Conservation (phyloP, 225 moss, liverwort and hornwort species). For the Ulota crispa region DNA sequence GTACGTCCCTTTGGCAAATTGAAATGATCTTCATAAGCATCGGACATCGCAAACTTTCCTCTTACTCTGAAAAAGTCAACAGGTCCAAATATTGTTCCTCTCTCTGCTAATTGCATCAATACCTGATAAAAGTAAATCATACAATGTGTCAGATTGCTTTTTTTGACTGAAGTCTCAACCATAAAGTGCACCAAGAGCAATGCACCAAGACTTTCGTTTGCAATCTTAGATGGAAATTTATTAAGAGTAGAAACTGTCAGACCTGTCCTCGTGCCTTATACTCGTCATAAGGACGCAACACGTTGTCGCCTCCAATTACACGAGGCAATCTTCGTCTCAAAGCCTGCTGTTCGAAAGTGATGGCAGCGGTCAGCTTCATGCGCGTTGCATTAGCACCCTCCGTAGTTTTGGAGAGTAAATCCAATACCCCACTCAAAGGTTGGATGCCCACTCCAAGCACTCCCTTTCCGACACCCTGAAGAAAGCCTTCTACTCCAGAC, state of each 20-base stretch:
- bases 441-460: slow-evolving; percentile 91
- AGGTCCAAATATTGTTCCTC: slow-evolving; percentile 92
- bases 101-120: slow-evolving; percentile 96
- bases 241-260: not conserved
- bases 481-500: slow-evolving; percentile 91
- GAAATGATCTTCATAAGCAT: slow-evolving; percentile 98
- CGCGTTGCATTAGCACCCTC: slow-evolving; percentile 96
- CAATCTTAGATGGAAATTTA: not conserved
- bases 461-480: slow-evolving; percentile 97
- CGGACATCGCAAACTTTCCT: slow-evolving; percentile 98
- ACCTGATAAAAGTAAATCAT: slow-evolving; percentile 50
- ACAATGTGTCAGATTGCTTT: slow-evolving; percentile 11
- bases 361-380: slow-evolving; percentile 89
- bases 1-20: slow-evolving; percentile 94
- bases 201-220: not conserved
- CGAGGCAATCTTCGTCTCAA: slow-evolving; percentile 82
- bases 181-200: not conserved
- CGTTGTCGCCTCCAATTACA: slow-evolving; percentile 95
- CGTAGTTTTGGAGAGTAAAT: slow-evolving; percentile 93
- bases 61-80: slow-evolving; percentile 91
- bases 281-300: slow-evolving; percentile 85
- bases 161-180: not conserved
- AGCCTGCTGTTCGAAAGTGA: slow-evolving; percentile 80
- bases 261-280: slow-evolving; percentile 99
- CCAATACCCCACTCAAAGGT: slow-evolving; percentile 91